Evolutionary conservation across 352 stramenopile genomes (phyloP), one percentile per base, ranked within the genome.

Genomic region (Phytophthora agathidicida): DNA sequence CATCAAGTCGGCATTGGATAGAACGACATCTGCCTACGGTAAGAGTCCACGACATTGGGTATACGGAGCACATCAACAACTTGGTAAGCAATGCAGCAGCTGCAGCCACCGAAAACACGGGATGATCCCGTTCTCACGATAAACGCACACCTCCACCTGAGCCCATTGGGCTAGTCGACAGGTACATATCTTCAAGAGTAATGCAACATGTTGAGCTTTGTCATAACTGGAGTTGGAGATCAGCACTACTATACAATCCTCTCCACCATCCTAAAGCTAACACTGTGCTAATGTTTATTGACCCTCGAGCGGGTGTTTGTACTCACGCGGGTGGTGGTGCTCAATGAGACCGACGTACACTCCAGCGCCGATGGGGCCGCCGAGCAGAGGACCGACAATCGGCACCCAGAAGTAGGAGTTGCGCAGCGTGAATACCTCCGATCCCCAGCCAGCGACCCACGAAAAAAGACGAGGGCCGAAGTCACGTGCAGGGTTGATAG

Each of bases 341-440:
- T 77, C 60, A 7, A 86, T 53, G 22, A 80, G 38, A 1, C 62
- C 47, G 32, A 75, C 61, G 71, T 86, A 86, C 19, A 68, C 30
- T 6, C 62, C 70, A 27, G 58, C 73, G 11, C 75, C 73, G 41
- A 80, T 59, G 13, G 61, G 61, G 30, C 78, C 78, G 9, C 75
- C 78, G 9, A 83, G 24, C 6, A 83, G 32, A 1, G 78, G 78
- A 1, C 53, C 78, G 4, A 88, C 60, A 37, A 88, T 78, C 5
- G 78, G 78, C 22, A 88, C 65, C 78, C 74, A 88, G 64, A 84
- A 88, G 73, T 88, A 88, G 7, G 65, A 50, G 60, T 79, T 59
- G 8, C 60, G 58, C n/a, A 73, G 35, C 7, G 60, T 73, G 22
- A 75, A 75, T 14, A 75, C 66, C 10, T 62, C 32, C 8, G 55